A percentile compares a stretch with the other conserved stretches of the same genome.
Evolutionary conservation across 1,139 yeast genomes (phyloP).

Genomic region (Torulaspora globosa): DNA sequence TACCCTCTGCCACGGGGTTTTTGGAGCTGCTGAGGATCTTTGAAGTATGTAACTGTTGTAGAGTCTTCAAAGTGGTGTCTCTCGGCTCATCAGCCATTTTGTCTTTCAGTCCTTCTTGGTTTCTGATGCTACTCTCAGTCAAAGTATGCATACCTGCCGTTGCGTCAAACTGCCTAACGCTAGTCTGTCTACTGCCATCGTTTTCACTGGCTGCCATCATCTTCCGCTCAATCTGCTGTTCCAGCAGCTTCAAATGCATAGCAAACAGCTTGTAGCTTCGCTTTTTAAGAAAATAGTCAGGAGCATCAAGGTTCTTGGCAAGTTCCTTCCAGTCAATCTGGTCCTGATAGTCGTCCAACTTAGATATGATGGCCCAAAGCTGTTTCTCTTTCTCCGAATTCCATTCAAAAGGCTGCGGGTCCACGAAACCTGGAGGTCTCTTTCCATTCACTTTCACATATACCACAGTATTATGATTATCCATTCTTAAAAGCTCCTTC

Average conservation of each 20-base stretch:
- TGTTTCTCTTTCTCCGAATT: constrained; percentile 39
- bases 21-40: constrained; percentile 22
- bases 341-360: constrained; percentile 33
- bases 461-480: constrained; percentile 30
- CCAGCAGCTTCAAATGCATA: constrained; percentile 27
- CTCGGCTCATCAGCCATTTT: constrained; percentile 7
- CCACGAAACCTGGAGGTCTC: constrained; percentile 41
- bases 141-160: background rate
- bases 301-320: constrained; percentile 28
- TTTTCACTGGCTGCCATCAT: constrained; percentile 10
- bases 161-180: constrained; percentile 8
- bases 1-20: constrained; percentile 10
- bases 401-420: constrained; percentile 44
- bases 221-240: constrained; percentile 25
- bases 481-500: constrained; percentile 19
- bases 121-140: constrained; percentile 1
- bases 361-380: constrained; percentile 42
- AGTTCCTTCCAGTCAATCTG: constrained; percentile 41
- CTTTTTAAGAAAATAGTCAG: constrained; percentile 29
- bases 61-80: constrained; percentile 17
- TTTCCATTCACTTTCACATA: constrained; percentile 37
- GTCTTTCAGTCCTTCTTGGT: constrained; percentile 1
- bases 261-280: constrained; percentile 33
- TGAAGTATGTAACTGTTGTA: constrained; percentile 29
- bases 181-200: constrained; percentile 6